Percentiles rank a stretch among this genome's conserved stretches.
phyloP scores from a whole-genome alignment of 495 filamentous ascomycete genomes.

The Podospora conica region DNA sequence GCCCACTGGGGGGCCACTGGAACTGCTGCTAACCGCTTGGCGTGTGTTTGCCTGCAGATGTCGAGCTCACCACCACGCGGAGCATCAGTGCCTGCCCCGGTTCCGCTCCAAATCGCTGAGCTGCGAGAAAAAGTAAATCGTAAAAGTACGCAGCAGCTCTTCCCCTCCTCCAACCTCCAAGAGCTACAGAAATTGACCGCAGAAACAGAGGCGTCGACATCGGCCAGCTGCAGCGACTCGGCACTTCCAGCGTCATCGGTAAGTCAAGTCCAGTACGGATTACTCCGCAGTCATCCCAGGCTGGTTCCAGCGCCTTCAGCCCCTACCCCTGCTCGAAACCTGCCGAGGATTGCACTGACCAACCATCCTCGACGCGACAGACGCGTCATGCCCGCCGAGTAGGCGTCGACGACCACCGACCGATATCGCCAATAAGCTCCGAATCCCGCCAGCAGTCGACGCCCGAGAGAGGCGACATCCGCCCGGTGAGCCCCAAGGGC shows the following conservation, averaged over 20 bases:
- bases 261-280: too few relatives aligned
- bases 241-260: not conserved
- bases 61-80: constrained; percentile 24
- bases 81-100: constrained; percentile 2
- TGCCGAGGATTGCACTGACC: constrained; percentile 26
- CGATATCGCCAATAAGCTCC: not conserved
- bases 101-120: constrained; percentile 6
- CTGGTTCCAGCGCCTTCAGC: not conserved
- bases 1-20: not conserved
- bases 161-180: not conserved
- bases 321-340: constrained; percentile 2
- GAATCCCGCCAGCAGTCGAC: not conserved
- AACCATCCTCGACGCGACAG: constrained; percentile 17
- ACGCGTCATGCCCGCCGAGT: constrained; percentile 11
- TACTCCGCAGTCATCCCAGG: too few relatives aligned
- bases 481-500: not conserved
- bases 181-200: not conserved
- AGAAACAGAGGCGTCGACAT: not conserved
- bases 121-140: not conserved
- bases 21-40: constrained; percentile 9
- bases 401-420: not conserved
- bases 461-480: not conserved
- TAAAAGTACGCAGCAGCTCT: not conserved
- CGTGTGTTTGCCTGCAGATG: constrained; percentile 15
- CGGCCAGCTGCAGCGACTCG: not conserved